Evolutionary conservation across 805 yeast species (phyloP), one percentile per base, ranked within the genome.

Genomic region (Sungouiella thailandica): DNA sequence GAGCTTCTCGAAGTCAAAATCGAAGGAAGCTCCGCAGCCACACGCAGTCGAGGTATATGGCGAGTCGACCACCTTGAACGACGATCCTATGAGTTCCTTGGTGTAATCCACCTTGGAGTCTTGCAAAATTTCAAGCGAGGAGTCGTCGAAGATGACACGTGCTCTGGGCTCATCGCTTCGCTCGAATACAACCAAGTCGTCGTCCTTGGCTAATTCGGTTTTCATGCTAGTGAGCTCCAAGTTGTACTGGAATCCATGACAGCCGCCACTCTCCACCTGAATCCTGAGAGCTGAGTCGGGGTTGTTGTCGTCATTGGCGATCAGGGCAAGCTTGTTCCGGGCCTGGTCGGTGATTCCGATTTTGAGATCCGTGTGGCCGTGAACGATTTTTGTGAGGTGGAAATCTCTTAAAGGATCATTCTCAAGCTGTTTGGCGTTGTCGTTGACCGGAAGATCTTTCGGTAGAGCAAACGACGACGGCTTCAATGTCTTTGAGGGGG

Each of bases 211-310:
- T 11, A 64, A 47, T 32, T 65, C 73, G 22, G 58, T 48, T 4
- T 39, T 36, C 27, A 63, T 44, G 38, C 72, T 70, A 4, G 78
- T 70, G 28, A 93, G 67, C 34, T 77, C 72, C 50, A 93, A 64
- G 43, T 82, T 73, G 53, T 93, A 93, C 58, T 93, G 97, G 60
- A 86, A 93, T 13, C 98, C 98, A 57, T 93, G 98, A 56, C 98
- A 93, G 1, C 98, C 98, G 7, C 98, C 98, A 51, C 95, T 83
- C 48, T 88, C 96, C 7, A 93, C 97, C 9, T 70, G 63, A 3
- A 90, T 76, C 32, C 83, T 66, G 13, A 90, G 62, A 0, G 87
- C 86, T n/a, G 78, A 50, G 22, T 76, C 62, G 1, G 77, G 75
- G 34, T 80, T 72, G 7, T 62, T 44, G 36, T 85, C 94, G 7